Percentiles rank a stretch among this genome's conserved stretches.
phyloP scores from a whole-genome alignment of 352 stramenopile species.

The Phytophthora cajani region DNA sequence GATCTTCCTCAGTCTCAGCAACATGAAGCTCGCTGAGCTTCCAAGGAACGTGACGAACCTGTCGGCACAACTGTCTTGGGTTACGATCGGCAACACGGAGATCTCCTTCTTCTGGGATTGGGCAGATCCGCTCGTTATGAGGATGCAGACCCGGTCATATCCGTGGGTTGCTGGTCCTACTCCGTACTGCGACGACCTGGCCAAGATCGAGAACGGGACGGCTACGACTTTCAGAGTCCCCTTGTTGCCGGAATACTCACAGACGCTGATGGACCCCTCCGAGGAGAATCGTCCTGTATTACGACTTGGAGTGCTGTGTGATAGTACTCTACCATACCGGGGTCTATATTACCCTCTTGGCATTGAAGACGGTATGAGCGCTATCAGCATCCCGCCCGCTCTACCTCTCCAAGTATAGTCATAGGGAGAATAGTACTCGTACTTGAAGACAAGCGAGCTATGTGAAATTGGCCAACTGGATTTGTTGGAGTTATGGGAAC shows the following conservation, averaged over 20 bases:
- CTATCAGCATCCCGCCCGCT: too few species aligned
- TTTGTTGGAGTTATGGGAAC: too few species aligned
- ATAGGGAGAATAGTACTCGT: too few species aligned
- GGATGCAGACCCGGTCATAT: neutral
- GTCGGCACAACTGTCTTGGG: constrained; percentile 1
- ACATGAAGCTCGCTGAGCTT: constrained; percentile 20
- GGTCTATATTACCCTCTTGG: too few species aligned
- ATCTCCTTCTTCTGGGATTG: constrained; percentile 26
- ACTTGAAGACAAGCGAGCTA: too few species aligned
- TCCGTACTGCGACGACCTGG: neutral
- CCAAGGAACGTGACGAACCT: constrained; percentile 20
- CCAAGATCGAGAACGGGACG: neutral
- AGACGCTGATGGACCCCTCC: neutral
- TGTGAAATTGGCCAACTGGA: too few species aligned
- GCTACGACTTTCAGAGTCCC: neutral
- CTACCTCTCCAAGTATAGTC: too few species aligned
- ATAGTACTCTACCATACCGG: too few species aligned
- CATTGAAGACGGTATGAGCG: too few species aligned
- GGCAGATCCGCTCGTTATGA: neutral
- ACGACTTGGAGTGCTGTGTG: too few species aligned
- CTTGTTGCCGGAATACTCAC: neutral
- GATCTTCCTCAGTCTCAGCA: constrained; percentile 15
- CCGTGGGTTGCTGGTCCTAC: neutral
- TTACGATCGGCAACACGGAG: constrained; percentile 9
- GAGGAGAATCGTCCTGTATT: neutral